Conservation (phyloP, 2,329 filamentous ascomycete genomes). For the Aaosphaeria arxii region DNA sequence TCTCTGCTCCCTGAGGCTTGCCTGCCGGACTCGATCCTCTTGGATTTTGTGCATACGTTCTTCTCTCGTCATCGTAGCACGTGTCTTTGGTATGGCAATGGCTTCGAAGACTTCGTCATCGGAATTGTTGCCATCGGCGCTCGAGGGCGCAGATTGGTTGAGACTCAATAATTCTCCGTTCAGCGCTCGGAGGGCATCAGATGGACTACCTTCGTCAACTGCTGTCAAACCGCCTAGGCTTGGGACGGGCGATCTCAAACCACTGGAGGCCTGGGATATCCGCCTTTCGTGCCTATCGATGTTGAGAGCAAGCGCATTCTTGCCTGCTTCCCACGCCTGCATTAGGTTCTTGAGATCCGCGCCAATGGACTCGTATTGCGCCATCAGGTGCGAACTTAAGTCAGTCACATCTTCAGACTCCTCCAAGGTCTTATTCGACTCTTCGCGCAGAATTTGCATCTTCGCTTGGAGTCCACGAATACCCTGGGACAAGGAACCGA, state of each 20-base stretch:
- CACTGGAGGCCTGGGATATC: slow-evolving; percentile 52
- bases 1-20: slow-evolving; percentile 66
- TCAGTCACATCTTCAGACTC: slow-evolving; percentile 67
- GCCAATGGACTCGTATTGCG: slow-evolving; percentile 93
- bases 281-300: slow-evolving; percentile 74
- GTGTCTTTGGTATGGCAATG: slow-evolving; percentile 67
- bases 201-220: slow-evolving; percentile 53
- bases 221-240: slow-evolving; percentile 64
- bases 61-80: slow-evolving; percentile 73
- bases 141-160: slow-evolving; percentile 35
- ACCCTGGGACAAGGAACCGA: slow-evolving; percentile 83
- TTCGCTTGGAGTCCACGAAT: slow-evolving; percentile 93
- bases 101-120: slow-evolving; percentile 88
- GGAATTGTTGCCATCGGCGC: slow-evolving; percentile 52
- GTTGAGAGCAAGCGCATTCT: slow-evolving; percentile 74
- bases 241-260: slow-evolving; percentile 46
- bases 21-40: slow-evolving; percentile 77
- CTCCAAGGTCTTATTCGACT: slow-evolving; percentile 77
- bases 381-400: slow-evolving; percentile 73
- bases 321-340: slow-evolving; percentile 60
- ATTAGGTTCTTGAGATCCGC: slow-evolving; percentile 67
- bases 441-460: slow-evolving; percentile 85
- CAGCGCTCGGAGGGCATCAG: slow-evolving; percentile 72
- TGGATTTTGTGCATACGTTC: slow-evolving; percentile 85
- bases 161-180: slow-evolving; percentile 64